These are phyloP conservation scores for Maudiozyma saulgeensis DNA, from an alignment of 805 yeast species.

Conservation along the genomic window DNA sequence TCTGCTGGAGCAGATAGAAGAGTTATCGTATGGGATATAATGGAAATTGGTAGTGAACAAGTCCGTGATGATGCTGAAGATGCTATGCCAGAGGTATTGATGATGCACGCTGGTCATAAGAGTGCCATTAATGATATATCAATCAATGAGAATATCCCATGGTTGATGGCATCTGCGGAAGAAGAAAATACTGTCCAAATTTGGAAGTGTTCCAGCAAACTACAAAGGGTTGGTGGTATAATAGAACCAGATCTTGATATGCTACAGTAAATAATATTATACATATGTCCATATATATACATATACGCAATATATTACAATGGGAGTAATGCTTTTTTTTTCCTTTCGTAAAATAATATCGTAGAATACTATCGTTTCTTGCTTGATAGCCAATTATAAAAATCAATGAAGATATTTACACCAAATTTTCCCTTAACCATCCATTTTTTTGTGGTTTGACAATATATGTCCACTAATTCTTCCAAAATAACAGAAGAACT, in stretches of 20 bases:
- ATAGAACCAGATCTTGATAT: slow-evolving; percentile 6
- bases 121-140: slow-evolving; percentile 65
- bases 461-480: slow-evolving; percentile 46
- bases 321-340: background rate
- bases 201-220: slow-evolving; percentile 35
- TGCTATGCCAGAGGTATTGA: slow-evolving; percentile 77
- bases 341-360: background rate
- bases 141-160: slow-evolving; percentile 59
- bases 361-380: slow-evolving; percentile 26
- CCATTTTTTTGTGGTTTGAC: slow-evolving; percentile 53
- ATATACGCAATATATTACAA: background rate
- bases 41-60: slow-evolving; percentile 75
- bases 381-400: slow-evolving; percentile 70
- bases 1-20: slow-evolving; percentile 72
- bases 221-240: slow-evolving; percentile 25
- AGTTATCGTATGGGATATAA: slow-evolving; percentile 72
- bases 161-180: slow-evolving; percentile 57
- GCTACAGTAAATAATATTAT: slow-evolving; percentile 4
- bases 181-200: slow-evolving; percentile 38
- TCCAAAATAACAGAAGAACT: slow-evolving; percentile 27
- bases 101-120: slow-evolving; percentile 92
- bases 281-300: background rate
- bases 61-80: slow-evolving; percentile 82
- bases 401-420: slow-evolving; percentile 52
- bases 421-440: slow-evolving; percentile 27